These are phyloP conservation scores for Aethionema arabicum DNA, from an alignment of 345 rosid species.

Conservation along the genomic window DNA sequence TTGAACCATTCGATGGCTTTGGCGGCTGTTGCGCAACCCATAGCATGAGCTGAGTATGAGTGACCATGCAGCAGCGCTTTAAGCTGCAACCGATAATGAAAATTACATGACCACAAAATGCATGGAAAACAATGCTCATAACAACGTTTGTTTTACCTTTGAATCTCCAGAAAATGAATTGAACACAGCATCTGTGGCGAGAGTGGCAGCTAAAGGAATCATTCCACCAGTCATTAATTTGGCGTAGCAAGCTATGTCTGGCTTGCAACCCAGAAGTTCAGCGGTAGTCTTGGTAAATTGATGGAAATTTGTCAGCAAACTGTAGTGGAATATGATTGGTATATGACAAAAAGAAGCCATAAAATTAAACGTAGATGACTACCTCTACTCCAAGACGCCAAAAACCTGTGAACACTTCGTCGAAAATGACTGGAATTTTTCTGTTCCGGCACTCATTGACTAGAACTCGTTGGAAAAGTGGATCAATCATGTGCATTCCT, in stretches of 20 bases:
- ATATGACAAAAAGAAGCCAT: constrained; percentile 4
- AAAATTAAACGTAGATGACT: constrained; percentile 14
- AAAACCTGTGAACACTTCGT: constrained; percentile 96
- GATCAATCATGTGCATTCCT: constrained; percentile 98
- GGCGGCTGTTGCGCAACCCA: constrained; percentile 87
- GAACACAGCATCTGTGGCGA: constrained; percentile 71
- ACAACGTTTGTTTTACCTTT: constrained; percentile 51
- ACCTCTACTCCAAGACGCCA: constrained; percentile 99
- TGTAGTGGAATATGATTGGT: background rate
- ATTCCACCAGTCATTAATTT: constrained; percentile 93
- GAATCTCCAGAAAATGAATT: constrained; percentile 84
- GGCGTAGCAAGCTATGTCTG: constrained; percentile 94
- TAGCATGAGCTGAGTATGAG: constrained; percentile 90
- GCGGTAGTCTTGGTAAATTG: constrained; percentile 60
- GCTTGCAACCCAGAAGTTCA: constrained; percentile 71
- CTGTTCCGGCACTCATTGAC: constrained; percentile 69
- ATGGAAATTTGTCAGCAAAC: constrained; percentile 26
- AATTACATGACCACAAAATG: constrained; percentile 21
- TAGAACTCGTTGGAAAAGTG: constrained; percentile 85
- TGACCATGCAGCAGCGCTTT: constrained; percentile 95
- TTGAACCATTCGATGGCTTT: constrained; percentile 85
- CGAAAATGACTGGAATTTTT: constrained; percentile 86
- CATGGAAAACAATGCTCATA: background rate
- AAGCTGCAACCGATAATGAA: constrained; percentile 49
- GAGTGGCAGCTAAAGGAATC: constrained; percentile 83